phyloP scores from a whole-genome alignment of 176 grass and related monocot genomes.

The Otatea glauca region DNA sequence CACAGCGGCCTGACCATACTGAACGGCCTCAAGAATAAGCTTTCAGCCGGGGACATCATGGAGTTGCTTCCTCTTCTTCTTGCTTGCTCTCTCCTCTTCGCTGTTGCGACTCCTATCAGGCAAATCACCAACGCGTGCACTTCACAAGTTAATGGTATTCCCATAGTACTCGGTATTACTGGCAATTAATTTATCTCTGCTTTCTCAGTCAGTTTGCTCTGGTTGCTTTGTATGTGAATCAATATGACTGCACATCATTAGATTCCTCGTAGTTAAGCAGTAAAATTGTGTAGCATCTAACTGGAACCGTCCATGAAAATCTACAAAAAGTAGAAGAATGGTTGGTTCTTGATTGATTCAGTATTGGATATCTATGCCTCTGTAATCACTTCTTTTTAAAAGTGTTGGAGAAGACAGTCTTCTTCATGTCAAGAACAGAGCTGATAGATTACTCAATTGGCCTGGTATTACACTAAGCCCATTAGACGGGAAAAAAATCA shows the following conservation, averaged over 20 bases:
- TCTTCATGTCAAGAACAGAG: not conserved
- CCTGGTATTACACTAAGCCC: no score
- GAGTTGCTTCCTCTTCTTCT: slow-evolving; percentile 45
- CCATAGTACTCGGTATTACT: not conserved
- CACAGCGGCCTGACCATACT: not conserved
- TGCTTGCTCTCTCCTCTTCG: slow-evolving; percentile 50
- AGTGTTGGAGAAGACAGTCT: not conserved
- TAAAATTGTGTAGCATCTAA: slow-evolving; percentile 24
- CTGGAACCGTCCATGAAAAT: not conserved
- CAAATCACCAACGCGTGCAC: slow-evolving; percentile 49
- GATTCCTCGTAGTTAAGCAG: not conserved
- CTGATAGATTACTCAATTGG: not conserved
- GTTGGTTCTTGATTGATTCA: not conserved
- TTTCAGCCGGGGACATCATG: slow-evolving; percentile 35
- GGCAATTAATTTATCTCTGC: not conserved
- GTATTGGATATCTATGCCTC: not conserved
- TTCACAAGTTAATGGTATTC: slow-evolving; percentile 58
- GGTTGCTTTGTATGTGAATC: not conserved
- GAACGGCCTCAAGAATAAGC: slow-evolving; percentile 23
- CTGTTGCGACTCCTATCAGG: slow-evolving; percentile 37
- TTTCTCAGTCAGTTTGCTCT: not conserved
- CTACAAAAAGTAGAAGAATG: not conserved
- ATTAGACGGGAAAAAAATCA: not conserved
- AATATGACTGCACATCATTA: not conserved
- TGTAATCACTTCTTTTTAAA: not conserved